Evolutionary conservation across 1,284 basidiomycete genomes (phyloP).

Genomic region (Naganishia liquefaciens): DNA sequence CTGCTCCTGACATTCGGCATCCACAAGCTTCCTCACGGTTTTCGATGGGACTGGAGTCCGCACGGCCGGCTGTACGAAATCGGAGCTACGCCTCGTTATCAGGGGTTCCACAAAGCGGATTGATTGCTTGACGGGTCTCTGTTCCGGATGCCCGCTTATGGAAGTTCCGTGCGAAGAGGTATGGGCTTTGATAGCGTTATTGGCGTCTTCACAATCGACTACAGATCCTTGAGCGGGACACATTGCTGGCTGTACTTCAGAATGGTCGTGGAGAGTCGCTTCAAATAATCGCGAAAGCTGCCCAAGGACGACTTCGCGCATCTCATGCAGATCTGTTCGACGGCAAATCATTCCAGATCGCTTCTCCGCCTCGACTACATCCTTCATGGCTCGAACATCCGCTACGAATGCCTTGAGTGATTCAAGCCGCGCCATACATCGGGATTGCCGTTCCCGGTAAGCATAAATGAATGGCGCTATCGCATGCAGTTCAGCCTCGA

Average conservation of each 20-base stretch:
- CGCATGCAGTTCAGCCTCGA: constrained; percentile 9
- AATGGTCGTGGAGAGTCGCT: background rate
- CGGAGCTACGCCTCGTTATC: no score
- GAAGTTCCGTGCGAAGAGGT: no score
- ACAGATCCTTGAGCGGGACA: no score
- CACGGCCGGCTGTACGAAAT: no score
- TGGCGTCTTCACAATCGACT: no score
- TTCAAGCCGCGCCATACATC: background rate
- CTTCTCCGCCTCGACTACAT: background rate
- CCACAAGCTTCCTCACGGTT: no score
- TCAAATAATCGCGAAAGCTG: constrained; percentile 5
- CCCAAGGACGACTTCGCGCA: constrained; percentile 8
- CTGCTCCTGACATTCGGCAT: no score
- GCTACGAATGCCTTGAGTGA: background rate
- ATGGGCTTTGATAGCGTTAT: no score
- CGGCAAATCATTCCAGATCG: background rate
- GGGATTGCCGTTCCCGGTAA: background rate
- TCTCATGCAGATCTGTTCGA: constrained; percentile 6
- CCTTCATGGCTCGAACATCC: background rate
- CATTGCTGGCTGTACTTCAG: background rate
- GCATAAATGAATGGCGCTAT: constrained; percentile 12
- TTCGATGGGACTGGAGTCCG: no score
- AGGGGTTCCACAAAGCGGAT: no score
- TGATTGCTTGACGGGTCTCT: no score
- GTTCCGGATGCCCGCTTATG: no score